Evolutionary conservation across 768 basidiomycete genomes (phyloP).

Genomic region (Termitomyces sp.): DNA sequence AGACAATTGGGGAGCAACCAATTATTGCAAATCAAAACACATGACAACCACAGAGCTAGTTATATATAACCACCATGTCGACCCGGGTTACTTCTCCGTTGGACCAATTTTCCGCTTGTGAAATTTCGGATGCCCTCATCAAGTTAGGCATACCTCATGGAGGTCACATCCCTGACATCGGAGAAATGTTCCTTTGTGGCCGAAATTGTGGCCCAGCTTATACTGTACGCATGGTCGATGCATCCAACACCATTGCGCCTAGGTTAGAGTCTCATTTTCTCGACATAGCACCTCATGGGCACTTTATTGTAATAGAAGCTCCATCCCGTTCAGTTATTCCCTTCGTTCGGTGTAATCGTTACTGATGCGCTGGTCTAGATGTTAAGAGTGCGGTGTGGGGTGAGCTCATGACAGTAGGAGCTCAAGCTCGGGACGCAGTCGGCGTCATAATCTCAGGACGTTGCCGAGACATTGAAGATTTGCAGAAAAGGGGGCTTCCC

Average conservation of each 20-base stretch:
- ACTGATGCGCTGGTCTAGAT: slow-evolving; percentile 32
- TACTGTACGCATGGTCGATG: slow-evolving; percentile 77
- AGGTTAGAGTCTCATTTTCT: slow-evolving; percentile 73
- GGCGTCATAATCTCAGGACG: slow-evolving; percentile 83
- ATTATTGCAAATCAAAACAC: no score
- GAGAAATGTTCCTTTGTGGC: slow-evolving; percentile 39
- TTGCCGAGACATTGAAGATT: slow-evolving; percentile 80
- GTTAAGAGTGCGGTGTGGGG: slow-evolving; percentile 87
- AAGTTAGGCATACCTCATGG: slow-evolving; percentile 70
- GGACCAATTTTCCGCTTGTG: slow-evolving; percentile 58
- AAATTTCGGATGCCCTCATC: slow-evolving; percentile 84
- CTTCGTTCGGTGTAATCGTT: slow-evolving; percentile 8
- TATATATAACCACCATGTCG: slow-evolving; percentile 14
- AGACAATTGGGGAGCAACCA: no score
- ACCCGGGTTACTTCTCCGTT: slow-evolving; percentile 19
- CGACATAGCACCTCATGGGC: slow-evolving; percentile 61
- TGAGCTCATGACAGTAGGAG: slow-evolving; percentile 86
- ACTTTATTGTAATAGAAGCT: slow-evolving; percentile 68
- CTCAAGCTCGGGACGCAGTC: slow-evolving; percentile 57
- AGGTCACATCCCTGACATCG: slow-evolving; percentile 77
- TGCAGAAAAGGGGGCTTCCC: slow-evolving; percentile 61
- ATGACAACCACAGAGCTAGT: no score
- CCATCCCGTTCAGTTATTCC: slow-evolving; percentile 50
- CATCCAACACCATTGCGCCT: slow-evolving; percentile 53
- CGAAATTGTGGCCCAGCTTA: slow-evolving; percentile 73